Conservation (phyloP, 768 basidiomycete species). For the Leucocoprinus sp. region DNA sequence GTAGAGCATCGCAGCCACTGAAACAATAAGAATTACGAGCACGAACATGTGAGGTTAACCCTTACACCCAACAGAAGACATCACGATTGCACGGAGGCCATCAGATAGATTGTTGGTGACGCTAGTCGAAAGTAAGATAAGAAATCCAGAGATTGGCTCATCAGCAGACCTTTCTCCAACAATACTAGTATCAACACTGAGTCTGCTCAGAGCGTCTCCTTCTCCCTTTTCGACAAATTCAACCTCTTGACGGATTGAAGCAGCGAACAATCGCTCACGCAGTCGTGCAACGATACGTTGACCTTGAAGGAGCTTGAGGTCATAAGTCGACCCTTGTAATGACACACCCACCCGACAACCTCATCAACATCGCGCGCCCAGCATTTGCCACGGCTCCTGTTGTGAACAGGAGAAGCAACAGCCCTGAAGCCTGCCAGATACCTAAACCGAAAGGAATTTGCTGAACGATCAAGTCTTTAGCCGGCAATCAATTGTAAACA, state of each 20-base stretch:
- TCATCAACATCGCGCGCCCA: constrained; percentile 76
- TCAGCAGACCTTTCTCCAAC: constrained; percentile 77
- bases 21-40: not conserved
- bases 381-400: constrained; percentile 86
- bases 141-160: not conserved
- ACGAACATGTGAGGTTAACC: constrained; percentile 10
- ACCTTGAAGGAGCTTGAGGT: constrained; percentile 30
- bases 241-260: constrained; percentile 84
- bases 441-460: constrained; percentile 77
- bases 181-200: constrained; percentile 87
- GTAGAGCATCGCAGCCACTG: constrained; percentile 96
- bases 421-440: constrained; percentile 68
- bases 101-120: constrained; percentile 77
- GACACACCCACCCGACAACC: constrained; percentile 55
- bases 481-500: not conserved
- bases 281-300: constrained; percentile 88
- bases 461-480: constrained; percentile 23
- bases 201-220: constrained; percentile 86
- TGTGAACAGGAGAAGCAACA: constrained; percentile 71
- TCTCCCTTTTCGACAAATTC: constrained; percentile 90
- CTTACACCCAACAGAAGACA: constrained; percentile 90
- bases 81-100: constrained; percentile 76
- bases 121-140: constrained; percentile 25
- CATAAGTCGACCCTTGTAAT: not conserved
- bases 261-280: constrained; percentile 73